Conservation (phyloP, 495 filamentous ascomycete genomes). For the Penicillium silybi region DNA sequence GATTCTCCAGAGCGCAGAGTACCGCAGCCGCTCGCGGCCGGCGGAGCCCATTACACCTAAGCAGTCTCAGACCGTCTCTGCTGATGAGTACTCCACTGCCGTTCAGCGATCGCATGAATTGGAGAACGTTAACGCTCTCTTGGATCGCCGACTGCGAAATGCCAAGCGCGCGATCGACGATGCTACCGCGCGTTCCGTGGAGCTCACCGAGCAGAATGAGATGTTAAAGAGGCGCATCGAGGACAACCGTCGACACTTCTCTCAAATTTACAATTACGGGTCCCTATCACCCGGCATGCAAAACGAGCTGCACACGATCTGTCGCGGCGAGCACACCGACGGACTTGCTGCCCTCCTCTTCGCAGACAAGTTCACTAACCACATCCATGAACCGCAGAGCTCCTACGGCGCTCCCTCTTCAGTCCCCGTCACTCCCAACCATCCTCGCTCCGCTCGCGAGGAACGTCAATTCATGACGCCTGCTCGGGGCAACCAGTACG, state of each 20-base stretch:
- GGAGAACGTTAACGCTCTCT: constrained; percentile 58
- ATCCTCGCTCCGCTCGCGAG: constrained; percentile 36
- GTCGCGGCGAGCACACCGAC: constrained; percentile 42
- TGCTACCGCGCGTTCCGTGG: constrained; percentile 43
- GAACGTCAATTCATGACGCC: constrained; percentile 54
- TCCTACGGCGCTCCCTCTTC: constrained; percentile 52
- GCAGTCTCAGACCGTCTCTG: constrained; percentile 26
- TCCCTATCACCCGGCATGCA: constrained; percentile 40
- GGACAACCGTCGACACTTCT: constrained; percentile 81
- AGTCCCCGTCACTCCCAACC: constrained; percentile 69
- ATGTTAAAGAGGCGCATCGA: constrained; percentile 76
- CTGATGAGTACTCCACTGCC: constrained; percentile 40
- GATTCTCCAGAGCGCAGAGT: constrained; percentile 63
- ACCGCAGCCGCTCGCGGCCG: constrained; percentile 38
- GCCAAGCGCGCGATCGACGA: constrained; percentile 77
- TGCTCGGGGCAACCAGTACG: constrained; percentile 51
- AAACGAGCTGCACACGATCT: constrained; percentile 43
- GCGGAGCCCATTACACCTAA: constrained; percentile 30
- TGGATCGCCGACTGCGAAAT: constrained; percentile 61
- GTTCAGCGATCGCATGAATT: constrained; percentile 54
- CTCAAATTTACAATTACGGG: constrained; percentile 58
- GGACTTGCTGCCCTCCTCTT: constrained; percentile 74
- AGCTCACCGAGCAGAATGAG: constrained; percentile 65
- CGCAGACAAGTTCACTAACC: constrained; percentile 69
- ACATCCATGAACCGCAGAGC: constrained; percentile 27